Conservation (phyloP, 441 rosid species). For the Gossypium laxum region DNA sequence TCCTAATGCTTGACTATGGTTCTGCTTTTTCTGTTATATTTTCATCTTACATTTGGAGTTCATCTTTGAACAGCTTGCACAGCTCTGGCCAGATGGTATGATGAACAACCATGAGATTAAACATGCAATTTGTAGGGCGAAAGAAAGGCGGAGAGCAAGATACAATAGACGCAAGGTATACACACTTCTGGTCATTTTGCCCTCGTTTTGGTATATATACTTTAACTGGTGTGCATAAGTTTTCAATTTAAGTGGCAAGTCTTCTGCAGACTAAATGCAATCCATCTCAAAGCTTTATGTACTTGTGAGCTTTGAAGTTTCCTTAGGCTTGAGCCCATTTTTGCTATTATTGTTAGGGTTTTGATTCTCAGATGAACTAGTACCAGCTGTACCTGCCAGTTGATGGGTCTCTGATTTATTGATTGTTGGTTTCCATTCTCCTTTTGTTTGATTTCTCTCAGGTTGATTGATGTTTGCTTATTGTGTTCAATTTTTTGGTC, state of each 20-base stretch:
- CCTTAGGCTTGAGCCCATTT: not conserved
- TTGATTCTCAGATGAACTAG: not conserved
- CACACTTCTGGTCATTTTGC: not conserved
- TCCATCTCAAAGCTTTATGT: not conserved
- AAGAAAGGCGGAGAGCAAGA: slow-evolving; percentile 57
- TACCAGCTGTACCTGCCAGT: not conserved
- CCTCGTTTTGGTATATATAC: not conserved
- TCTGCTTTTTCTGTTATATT: not conserved
- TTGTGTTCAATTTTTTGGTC: not conserved
- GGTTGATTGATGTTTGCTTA: slow-evolving; percentile 3
- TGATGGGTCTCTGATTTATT: not conserved
- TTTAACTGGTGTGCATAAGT: not conserved
- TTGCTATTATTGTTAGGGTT: slow-evolving; percentile 3
- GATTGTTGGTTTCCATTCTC: not conserved
- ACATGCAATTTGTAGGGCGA: slow-evolving; percentile 76
- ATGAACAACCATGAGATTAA: slow-evolving; percentile 92
- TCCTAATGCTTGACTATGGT: not conserved
- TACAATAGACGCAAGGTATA: slow-evolving; percentile 41
- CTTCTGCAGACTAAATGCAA: not conserved
- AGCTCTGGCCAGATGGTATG: slow-evolving; percentile 74
- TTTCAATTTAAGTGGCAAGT: not conserved
- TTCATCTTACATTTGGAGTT: slow-evolving; percentile 17
- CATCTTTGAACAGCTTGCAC: slow-evolving; percentile 57
- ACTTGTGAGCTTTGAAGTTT: not conserved
- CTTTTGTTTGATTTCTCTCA: not conserved